These are phyloP conservation scores for Xerocomus minutiporus DNA, from an alignment of 1,284 basidiomycete genomes.

Conservation along the genomic window DNA sequence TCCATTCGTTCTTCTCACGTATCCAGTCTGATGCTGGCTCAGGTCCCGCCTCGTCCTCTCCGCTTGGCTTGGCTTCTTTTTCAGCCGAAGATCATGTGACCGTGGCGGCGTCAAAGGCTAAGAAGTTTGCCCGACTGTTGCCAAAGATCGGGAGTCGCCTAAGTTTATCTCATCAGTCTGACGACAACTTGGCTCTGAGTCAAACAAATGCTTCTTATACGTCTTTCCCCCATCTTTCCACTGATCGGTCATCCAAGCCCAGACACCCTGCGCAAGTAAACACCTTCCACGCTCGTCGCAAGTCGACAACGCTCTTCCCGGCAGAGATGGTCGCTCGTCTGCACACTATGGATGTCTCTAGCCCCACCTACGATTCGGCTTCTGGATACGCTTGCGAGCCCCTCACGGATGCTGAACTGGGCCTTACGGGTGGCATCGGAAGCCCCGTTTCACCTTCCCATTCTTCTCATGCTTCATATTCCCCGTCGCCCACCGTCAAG, in stretches of 20 bases:
- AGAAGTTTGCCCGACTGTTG: constrained; percentile 29
- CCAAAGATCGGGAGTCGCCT: constrained; percentile 33
- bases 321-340: constrained; percentile 27
- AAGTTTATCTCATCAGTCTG: constrained; percentile 25
- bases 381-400: constrained; percentile 29
- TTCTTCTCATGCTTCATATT: constrained; percentile 14
- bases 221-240: constrained; percentile 25
- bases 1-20: constrained; percentile 23
- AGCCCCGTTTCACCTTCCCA: constrained; percentile 17
- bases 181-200: constrained; percentile 25
- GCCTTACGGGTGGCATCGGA: constrained; percentile 6
- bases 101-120: constrained; percentile 20
- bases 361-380: constrained; percentile 21
- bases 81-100: constrained; percentile 21
- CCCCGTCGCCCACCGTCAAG: constrained; percentile 5
- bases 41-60: constrained; percentile 27
- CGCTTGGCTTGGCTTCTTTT: constrained; percentile 26
- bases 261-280: constrained; percentile 32
- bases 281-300: constrained; percentile 34
- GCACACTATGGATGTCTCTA: constrained; percentile 31
- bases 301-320: constrained; percentile 32
- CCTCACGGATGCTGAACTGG: constrained; percentile 28
- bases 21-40: constrained; percentile 20
- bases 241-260: constrained; percentile 25
- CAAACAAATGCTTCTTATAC: constrained; percentile 27